Evolutionary conservation across 163 green algal species (phyloP), one percentile per base, ranked within the genome.

Genomic region (Volvox carteri): DNA sequence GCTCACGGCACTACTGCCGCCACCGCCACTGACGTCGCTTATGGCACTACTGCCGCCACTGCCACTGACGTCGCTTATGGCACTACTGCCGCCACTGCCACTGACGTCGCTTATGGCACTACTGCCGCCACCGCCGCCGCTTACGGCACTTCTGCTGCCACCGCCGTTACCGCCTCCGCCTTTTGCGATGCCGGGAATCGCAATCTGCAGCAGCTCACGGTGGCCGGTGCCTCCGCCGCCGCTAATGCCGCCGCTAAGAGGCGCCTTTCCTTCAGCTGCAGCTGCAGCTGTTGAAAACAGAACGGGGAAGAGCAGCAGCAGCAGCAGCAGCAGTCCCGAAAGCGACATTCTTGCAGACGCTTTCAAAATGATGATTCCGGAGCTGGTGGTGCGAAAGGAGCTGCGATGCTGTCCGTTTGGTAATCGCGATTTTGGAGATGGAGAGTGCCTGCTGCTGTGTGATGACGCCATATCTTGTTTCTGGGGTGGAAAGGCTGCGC

Each of bases 91-190:
- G 4, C 28, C 30, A 8, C n/a, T 46, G 48, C n/a, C 56, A 0
- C 12, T 68, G 75, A 44, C 42, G 41, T 37, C 70, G n/a, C n/a
- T n/a, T n/a, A n/a, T n/a, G n/a, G n/a, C n/a, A n/a, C 78, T 74
- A 4, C 33, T 0, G 30, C 11, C 62, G 39, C n/a, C 56, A 54
- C 35, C 39, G 50, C 18, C 23, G 33, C n/a, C 1, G 8, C 23
- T 68, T n/a, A n/a, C n/a, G n/a, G n/a, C 0, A 33, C 1, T 68
- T 30, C 18, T 56, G 70, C 19, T 60, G 70, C 33, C 9, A 23
- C 23, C 9, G 8, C 19, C 35, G 41, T 8, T 78, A 1, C 6
- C 44, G 70, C 68, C 65, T 8, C n/a, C 65, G 30, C 11, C 65
- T 42, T 74, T 3, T 28, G 68, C 19, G n/a, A n/a, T n/a, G 62